Conservation (phyloP, 1,284 basidiomycete genomes). For the Marasmius fiardii region DNA sequence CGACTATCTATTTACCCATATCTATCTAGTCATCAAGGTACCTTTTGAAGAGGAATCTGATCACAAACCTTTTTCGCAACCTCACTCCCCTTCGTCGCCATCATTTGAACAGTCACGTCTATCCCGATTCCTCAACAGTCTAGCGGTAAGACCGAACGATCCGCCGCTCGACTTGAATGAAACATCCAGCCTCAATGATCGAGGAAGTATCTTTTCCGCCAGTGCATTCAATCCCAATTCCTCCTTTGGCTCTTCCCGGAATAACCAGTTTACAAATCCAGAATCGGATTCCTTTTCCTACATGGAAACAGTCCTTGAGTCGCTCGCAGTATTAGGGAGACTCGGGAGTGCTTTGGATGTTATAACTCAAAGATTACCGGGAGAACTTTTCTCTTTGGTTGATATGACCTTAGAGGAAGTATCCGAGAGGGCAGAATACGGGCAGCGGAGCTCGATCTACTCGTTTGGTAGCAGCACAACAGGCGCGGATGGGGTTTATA, state of each 20-base stretch:
- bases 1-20: not conserved
- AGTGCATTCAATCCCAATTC: slow-evolving; percentile 24
- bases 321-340: slow-evolving; percentile 87
- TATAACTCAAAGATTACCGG: slow-evolving; percentile 79
- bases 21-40: slow-evolving; percentile 46
- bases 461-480: slow-evolving; percentile 27
- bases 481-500: slow-evolving; percentile 48
- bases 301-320: slow-evolving; percentile 92
- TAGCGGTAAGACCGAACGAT: slow-evolving; percentile 78
- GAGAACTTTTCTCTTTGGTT: slow-evolving; percentile 85
- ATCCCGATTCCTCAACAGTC: slow-evolving; percentile 65
- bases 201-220: slow-evolving; percentile 20
- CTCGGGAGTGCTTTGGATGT: slow-evolving; percentile 84
- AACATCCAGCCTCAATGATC: slow-evolving; percentile 33
- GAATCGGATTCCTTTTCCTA: slow-evolving; percentile 94
- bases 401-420: slow-evolving; percentile 91
- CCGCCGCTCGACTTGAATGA: slow-evolving; percentile 73
- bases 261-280: slow-evolving; percentile 53
- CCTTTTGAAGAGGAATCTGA: slow-evolving; percentile 56
- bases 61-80: slow-evolving; percentile 20
- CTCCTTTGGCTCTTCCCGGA: slow-evolving; percentile 19
- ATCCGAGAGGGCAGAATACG: slow-evolving; percentile 80
- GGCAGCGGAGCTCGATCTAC: slow-evolving; percentile 51
- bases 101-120: slow-evolving; percentile 44
- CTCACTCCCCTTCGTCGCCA: slow-evolving; percentile 33